Evolutionary conservation across 2,329 filamentous ascomycete genomes (phyloP).

Genomic region (Cylindrodendrum hubeiense): DNA sequence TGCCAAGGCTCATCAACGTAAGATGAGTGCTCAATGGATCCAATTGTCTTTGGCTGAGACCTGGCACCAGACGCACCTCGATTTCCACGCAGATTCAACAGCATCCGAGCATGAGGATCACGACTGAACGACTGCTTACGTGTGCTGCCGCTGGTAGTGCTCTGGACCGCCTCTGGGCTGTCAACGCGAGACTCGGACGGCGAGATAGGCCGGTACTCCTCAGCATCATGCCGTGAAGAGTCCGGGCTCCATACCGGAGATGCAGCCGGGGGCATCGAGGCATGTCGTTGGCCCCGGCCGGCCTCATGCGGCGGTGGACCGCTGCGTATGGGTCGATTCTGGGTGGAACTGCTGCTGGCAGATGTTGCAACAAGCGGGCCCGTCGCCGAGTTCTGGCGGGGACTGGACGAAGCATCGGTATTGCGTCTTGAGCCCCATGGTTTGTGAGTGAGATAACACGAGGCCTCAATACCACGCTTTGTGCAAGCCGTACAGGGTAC

Average conservation of each 20-base stretch:
- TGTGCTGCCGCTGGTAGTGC: slow-evolving; percentile 5
- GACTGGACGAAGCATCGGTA: neutral
- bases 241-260: slow-evolving; percentile 13
- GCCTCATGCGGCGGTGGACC: neutral
- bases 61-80: slow-evolving; percentile 52
- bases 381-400: slow-evolving; percentile 11
- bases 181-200: slow-evolving; percentile 47
- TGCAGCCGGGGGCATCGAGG: slow-evolving; percentile 10
- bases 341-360: neutral
- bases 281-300: slow-evolving; percentile 2
- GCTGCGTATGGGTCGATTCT: slow-evolving; percentile 8
- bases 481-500: slow-evolving; percentile 62
- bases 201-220: slow-evolving; percentile 43
- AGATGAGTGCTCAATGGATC: too few species aligned
- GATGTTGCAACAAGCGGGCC: neutral
- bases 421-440: slow-evolving; percentile 43
- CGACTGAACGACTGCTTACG: slow-evolving; percentile 29
- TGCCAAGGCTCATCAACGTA: neutral
- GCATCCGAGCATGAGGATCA: slow-evolving; percentile 53
- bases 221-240: slow-evolving; percentile 20
- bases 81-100: slow-evolving; percentile 65
- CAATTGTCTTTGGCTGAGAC: neutral
- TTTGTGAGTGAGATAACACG: slow-evolving; percentile 52
- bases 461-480: slow-evolving; percentile 54
- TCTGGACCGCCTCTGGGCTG: slow-evolving; percentile 28